Conservation (phyloP, 352 stramenopile species). For the Pelagophyceae sp. region DNA sequence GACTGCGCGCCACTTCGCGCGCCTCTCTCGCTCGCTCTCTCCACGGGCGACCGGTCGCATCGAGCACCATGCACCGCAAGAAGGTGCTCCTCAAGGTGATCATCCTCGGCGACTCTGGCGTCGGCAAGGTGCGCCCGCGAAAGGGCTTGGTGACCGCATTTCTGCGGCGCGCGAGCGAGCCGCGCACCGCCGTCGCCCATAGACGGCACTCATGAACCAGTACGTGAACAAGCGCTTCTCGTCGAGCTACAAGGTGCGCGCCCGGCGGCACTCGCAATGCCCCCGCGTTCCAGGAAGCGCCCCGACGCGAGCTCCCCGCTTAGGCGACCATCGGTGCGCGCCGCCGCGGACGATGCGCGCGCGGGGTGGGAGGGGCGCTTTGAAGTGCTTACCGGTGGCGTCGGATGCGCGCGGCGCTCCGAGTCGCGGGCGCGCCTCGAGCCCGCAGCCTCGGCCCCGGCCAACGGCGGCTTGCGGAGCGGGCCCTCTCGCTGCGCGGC, state of each 20-base stretch:
- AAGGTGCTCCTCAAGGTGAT: conserved; percentile 95
- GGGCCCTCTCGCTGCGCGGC: neutral
- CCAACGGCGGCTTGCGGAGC: too few species aligned
- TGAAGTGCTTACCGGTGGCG: too few species aligned
- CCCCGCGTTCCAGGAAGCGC: too few species aligned
- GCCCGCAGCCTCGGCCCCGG: too few species aligned
- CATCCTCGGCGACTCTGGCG: conserved; percentile 91
- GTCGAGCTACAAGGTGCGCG: conserved; percentile 84
- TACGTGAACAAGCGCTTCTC: conserved; percentile 97
- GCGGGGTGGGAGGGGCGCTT: too few species aligned
- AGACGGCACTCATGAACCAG: conserved; percentile 98
- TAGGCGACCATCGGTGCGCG: conserved; percentile 80
- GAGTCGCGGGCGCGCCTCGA: too few species aligned
- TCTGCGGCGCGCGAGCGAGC: neutral
- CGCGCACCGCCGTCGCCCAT: conserved; percentile 38
- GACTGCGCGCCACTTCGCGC: neutral
- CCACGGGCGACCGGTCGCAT: neutral
- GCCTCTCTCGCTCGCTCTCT: neutral
- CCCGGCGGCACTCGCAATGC: too few species aligned
- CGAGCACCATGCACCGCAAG: conserved; percentile 49
- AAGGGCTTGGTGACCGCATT: conserved; percentile 4
- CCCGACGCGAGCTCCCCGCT: neutral
- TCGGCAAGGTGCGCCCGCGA: conserved; percentile 15
- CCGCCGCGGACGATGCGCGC: too few species aligned
- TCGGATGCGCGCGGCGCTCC: too few species aligned